A percentile compares a stretch with the other conserved stretches of the same genome.
These are phyloP conservation scores for Talaromyces proteolyticus DNA, from an alignment of 495 filamentous ascomycete species.

Conservation along the genomic window DNA sequence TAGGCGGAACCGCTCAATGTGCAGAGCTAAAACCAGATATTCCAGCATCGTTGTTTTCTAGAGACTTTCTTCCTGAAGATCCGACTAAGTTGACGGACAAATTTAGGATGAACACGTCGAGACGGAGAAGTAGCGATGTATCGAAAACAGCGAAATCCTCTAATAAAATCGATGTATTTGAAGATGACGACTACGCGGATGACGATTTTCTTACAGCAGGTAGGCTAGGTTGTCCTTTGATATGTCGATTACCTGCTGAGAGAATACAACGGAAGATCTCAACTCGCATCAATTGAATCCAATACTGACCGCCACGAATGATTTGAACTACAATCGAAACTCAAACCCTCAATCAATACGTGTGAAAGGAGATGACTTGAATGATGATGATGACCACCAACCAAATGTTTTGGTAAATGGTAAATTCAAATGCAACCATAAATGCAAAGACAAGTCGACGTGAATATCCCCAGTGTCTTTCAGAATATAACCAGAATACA, in stretches of 20 bases:
- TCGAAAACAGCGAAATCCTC: neutral
- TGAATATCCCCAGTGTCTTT: conserved; percentile 17
- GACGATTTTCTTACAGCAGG: conserved; percentile 44
- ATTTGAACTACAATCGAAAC: neutral
- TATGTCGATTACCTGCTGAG: conserved; percentile 9
- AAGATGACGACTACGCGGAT: conserved; percentile 51
- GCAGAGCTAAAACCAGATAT: conserved; percentile 59
- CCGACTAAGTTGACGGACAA: neutral
- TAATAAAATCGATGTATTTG: conserved; percentile 38
- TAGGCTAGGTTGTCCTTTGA: conserved; percentile 4
- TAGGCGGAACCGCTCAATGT: conserved; percentile 68
- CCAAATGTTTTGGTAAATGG: conserved; percentile 67
- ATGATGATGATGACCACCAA: conserved; percentile 18
- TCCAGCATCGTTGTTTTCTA: conserved; percentile 48
- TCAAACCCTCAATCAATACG: neutral
- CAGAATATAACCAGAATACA: conserved; percentile 11
- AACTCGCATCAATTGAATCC: neutral
- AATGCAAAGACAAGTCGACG: conserved; percentile 69
- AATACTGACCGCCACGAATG: neutral
- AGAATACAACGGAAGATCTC: neutral
- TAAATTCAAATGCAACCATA: conserved; percentile 83
- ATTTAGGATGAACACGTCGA: conserved; percentile 6
- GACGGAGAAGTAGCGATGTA: conserved; percentile 4
- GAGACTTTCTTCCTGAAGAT: conserved; percentile 2
- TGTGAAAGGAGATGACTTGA: neutral